Evolutionary conservation across 2,329 filamentous ascomycete genomes (phyloP).

Genomic region (Xylariales sp.): DNA sequence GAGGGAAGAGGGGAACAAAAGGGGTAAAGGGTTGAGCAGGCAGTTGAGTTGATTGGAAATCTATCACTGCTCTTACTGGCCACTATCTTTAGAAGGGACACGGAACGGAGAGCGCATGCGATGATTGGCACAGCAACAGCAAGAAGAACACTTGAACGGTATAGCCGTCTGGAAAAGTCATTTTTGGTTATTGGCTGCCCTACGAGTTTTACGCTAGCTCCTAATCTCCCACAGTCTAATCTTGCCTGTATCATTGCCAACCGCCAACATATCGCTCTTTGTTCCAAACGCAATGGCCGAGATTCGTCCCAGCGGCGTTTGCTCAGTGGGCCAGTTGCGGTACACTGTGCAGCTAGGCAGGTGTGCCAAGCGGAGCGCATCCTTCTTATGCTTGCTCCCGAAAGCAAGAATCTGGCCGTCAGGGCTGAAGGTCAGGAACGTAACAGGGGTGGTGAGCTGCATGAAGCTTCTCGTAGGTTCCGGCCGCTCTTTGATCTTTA

Average conservation of each 20-base stretch:
- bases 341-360: constrained; percentile 91
- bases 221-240: constrained; percentile 89
- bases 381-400: constrained; percentile 80
- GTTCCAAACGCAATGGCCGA: constrained; percentile 67
- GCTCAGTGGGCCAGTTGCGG: constrained; percentile 91
- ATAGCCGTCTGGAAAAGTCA: no score
- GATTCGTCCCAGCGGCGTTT: constrained; percentile 82
- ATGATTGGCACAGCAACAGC: no score
- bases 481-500: constrained; percentile 61
- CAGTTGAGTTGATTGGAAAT: no score
- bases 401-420: constrained; percentile 89
- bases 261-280: constrained; percentile 67
- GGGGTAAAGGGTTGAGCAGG: no score
- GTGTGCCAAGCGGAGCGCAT: constrained; percentile 83
- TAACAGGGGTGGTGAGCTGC: constrained; percentile 83
- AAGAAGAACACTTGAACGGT: no score
- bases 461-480: constrained; percentile 71
- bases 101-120: no score
- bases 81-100: no score
- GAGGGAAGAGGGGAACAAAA: no score
- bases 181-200: no score
- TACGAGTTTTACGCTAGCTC: no score
- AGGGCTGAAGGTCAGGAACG: constrained; percentile 73
- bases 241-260: constrained; percentile 85
- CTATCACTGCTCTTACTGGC: no score